Base-by-base conservation (phyloP, 352 stramenopile species). In the Pelagophyceae sp. region DNA sequence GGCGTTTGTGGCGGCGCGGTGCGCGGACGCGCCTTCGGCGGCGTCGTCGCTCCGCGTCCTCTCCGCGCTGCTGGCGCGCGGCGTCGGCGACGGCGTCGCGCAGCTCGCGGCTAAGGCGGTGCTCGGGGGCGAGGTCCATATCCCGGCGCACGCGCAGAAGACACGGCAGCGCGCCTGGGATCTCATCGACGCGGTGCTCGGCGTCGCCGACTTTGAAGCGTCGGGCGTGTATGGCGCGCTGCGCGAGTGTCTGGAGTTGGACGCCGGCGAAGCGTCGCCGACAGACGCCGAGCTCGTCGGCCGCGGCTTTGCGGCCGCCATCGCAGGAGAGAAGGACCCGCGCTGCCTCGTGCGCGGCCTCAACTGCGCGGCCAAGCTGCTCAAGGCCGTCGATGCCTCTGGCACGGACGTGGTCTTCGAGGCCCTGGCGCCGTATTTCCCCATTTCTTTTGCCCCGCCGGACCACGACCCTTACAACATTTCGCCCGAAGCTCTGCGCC, bases 301-400 rank as follows among this genome's bases (percentile, higher is more conserved):
- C 5, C 15, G 3, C 2, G 67, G 38, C 38, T 11, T 74, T 37
- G 67, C 67, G 20, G 67, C 67, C 35, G 33, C 35, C 2, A 5
- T 74, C 35, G 67, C 20, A 1, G 67, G 67, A 33, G 67, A 74
- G 67, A 31, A 37, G 17, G 67, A 74, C 67, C 67, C 67, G 33
- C 67, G 67, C 15, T 51, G 67, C 33, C 38, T 74, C 35, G 15
- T 15, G 2, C 33, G 33, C 35, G 67, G 35, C 6, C 67, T 74
- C 20, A 1, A 3, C 11, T 67, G 58, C 67, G 33, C 15, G 35
- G 67, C 67, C 2, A n/a, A 23, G 35, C 17, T n/a, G 2, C n/a
- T 3, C 61, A 54, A 54, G 23, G 23, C 45, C 11, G 45, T 54
- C 45, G 45, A 54, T 23, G 61, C 29, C 3, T 3, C 3, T 0